phyloP scores from a whole-genome alignment of 352 stramenopile genomes.

The Hyaloperonospora brassicae region DNA sequence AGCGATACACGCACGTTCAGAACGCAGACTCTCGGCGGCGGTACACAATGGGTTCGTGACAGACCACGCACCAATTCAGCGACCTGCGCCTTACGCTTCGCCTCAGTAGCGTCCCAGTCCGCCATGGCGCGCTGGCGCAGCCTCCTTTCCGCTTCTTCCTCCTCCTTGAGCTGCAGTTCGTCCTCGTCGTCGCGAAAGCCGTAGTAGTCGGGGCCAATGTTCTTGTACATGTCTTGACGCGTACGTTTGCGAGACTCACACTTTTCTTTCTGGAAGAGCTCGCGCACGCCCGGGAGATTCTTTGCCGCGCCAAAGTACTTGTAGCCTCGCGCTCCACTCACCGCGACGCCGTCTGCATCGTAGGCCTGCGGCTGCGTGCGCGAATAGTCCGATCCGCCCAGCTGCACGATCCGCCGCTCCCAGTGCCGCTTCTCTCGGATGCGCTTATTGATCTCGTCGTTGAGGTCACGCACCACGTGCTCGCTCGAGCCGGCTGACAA shows the following conservation, averaged over 20 bases:
- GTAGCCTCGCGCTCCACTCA: conserved; percentile 83
- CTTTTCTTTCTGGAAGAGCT: conserved; percentile 88
- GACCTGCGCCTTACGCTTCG: conserved; percentile 32
- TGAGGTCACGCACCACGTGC: conserved; percentile 94
- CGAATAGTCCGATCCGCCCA: conserved; percentile 87
- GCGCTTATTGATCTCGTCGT: conserved; percentile 98
- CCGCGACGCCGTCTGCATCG: conserved; percentile 56
- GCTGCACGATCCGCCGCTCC: conserved; percentile 81
- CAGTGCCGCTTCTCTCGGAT: conserved; percentile 89
- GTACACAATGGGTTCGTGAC: background rate
- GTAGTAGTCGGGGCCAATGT: conserved; percentile 86
- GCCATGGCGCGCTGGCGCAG: conserved; percentile 45
- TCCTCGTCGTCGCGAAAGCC: conserved; percentile 66
- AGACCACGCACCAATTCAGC: conserved; percentile 26
- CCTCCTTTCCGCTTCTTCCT: conserved; percentile 36
- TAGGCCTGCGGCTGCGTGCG: conserved; percentile 73
- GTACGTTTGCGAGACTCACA: conserved; percentile 48
- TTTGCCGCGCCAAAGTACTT: conserved; percentile 97
- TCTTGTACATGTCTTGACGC: conserved; percentile 85
- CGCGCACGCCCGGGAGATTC: conserved; percentile 91
- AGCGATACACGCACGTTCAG: background rate
- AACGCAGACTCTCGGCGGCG: background rate
- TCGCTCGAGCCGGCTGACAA: conserved; percentile 85
- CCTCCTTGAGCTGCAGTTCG: conserved; percentile 38
- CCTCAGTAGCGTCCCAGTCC: conserved; percentile 45